Base-by-base conservation (phyloP, 495 filamentous ascomycete genomes). In the Massariosphaeria phaeospora region DNA sequence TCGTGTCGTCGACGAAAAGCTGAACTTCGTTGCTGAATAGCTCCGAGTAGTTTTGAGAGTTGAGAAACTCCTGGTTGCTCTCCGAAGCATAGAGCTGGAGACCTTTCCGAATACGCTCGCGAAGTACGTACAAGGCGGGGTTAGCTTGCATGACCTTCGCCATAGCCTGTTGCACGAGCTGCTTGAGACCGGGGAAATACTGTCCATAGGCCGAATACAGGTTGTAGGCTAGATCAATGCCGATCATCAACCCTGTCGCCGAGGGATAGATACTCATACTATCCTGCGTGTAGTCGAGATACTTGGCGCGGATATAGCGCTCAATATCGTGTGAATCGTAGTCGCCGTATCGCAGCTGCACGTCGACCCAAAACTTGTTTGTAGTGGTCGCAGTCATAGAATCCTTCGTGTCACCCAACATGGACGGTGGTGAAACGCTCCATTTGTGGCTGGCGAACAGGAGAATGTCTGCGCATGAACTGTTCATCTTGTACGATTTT, bases 401-500 rank as follows among this genome's bases (percentile, higher is more conserved):
- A 72, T 99, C 94, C 74, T 97, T 97, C 35, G 89, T 96, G 61
- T 99, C 93, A 66, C 91, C 95, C 8, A 97, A 76, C 54, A 96
- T 76, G 8, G 93, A 96, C 7, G 94, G 94, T 17, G 88, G 78
- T 3, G 90, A 95, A 35, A 97, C 91, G 59, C 95, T 96, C 94
- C 94, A 99, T 67, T 97, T 99, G 74, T 96, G 93, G 46, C 88
- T 95, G 15, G 94, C 94, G 66, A 99, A 99, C 34, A 99, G 81
- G 38, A 97, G 77, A 59, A 99, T 96, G 72, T 99, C 94, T 13
- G 94, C 94, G 70, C 94, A 99, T 36, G 93, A 97, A 68, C 91
- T 96, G 77, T 99, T 99, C 94, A 99, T 99, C 80, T 99, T 99
- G 79, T 99, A 99, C 0, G 93, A 97, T 71, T 99, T 99, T 79